Conservation (phyloP, 352 stramenopile species). For the Phytophthora quininea region DNA sequence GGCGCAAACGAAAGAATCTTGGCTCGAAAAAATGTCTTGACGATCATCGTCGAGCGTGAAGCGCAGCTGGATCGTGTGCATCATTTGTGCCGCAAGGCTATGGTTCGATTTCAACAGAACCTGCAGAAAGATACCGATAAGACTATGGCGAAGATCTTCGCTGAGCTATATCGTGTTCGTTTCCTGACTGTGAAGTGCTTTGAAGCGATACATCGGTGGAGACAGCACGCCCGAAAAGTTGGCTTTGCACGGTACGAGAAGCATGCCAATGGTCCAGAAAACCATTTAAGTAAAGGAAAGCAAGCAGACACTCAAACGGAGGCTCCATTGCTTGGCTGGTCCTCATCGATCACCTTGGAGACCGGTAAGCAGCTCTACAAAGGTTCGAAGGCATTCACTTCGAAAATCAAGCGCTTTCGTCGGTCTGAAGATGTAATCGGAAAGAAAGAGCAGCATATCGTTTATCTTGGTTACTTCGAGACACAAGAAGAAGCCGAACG, state of each 20-base stretch:
- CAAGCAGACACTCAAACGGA: constrained; percentile 18
- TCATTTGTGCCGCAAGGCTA: constrained; percentile 55
- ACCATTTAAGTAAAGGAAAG: no score
- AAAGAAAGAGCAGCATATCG: constrained; percentile 60
- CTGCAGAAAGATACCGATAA: constrained; percentile 50
- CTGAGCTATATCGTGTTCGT: constrained; percentile 56
- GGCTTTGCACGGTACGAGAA: constrained; percentile 56
- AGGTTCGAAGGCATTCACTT: constrained; percentile 71
- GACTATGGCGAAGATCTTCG: constrained; percentile 42
- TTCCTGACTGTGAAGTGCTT: constrained; percentile 77
- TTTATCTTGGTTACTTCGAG: constrained; percentile 76
- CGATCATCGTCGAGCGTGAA: constrained; percentile 68
- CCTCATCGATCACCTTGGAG: constrained; percentile 66
- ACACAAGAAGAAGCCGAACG: constrained; percentile 71
- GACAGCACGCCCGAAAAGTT: constrained; percentile 51
- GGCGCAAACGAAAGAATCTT: constrained; percentile 67
- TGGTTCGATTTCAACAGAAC: constrained; percentile 71
- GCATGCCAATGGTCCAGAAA: constrained; percentile 1
- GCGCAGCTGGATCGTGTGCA: constrained; percentile 46
- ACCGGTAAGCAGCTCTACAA: constrained; percentile 74
- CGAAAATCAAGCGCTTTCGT: constrained; percentile 77
- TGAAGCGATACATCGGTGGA: constrained; percentile 70
- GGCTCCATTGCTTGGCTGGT: constrained; percentile 58
- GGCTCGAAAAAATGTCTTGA: constrained; percentile 64
- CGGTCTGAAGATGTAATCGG: constrained; percentile 59